Evolutionary conservation across 1,284 basidiomycete species (phyloP), one percentile per base, ranked within the genome.

Genomic region (Ganoderma resinaceum): DNA sequence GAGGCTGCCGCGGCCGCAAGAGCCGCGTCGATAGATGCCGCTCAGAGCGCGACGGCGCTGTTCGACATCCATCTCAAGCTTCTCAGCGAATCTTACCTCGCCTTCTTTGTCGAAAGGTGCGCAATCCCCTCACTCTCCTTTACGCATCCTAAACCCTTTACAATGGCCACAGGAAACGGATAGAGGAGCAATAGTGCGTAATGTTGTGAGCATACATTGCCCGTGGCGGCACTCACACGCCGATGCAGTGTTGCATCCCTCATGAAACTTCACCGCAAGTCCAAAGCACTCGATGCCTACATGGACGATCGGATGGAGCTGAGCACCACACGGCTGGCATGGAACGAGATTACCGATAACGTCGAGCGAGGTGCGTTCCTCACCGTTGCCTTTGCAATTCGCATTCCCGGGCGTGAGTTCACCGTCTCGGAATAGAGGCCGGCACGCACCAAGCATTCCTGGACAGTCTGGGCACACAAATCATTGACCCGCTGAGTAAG

Each of bases 51-150:
- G 6, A 80, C 93, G 55, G 85, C 89, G 0, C 81, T 89, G 63
- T 95, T 94, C 76, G 93, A 95, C 66, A 78, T 84, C 46, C 89
- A 95, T 73, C 87, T 95, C 46, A 87, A 83, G 70, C 83, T 89
- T 70, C 78, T 95, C 61, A 84, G 87, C 38, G 92, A 95, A 73
- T 92, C 91, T 11, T 95, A 95, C 78, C 85, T 96, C 72, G 83
- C 77, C 71, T 96, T 96, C 84, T 96, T 96, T 80, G 87, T 89
- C 78, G 95, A 96, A 83, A 86, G 95, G 94, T 93, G 75, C 75
- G 88, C 35, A 16, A 35, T 79, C 58, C 68, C 52, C 42, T 33
- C 62, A 71, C 60, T 68, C 40, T 61, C 60, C 61, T 35, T 40
- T 68, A 42, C n/a, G 55, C n/a, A n/a, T 16, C 26, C 61, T 46